Evolutionary conservation across 2,329 filamentous ascomycete species (phyloP).

Genomic region (Hypomyces rosellus): DNA sequence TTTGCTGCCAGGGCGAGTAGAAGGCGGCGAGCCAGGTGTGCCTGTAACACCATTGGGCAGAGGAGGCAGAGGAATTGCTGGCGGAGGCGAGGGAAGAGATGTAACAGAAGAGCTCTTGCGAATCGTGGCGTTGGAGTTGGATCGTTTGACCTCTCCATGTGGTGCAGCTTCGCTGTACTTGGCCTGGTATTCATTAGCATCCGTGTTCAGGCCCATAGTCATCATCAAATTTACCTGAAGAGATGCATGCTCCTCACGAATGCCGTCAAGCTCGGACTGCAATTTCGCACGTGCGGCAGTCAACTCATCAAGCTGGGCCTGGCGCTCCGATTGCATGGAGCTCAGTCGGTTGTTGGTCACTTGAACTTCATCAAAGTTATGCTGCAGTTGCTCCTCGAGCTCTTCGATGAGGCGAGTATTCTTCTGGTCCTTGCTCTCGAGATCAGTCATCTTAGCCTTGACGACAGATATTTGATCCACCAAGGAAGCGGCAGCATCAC

Average conservation of each 20-base stretch:
- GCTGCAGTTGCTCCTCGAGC: conserved; percentile 91
- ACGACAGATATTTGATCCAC: conserved; percentile 54
- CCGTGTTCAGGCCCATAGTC: not conserved
- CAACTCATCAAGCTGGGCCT: conserved; percentile 71
- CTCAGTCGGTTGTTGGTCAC: conserved; percentile 79
- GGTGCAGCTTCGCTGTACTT: conserved; percentile 50
- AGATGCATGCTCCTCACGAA: conserved; percentile 63
- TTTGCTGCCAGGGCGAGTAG: conserved; percentile 71
- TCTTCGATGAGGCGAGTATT: conserved; percentile 89
- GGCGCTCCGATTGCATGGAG: conserved; percentile 68
- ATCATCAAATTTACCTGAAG: conserved; percentile 64
- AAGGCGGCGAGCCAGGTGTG: conserved; percentile 47
- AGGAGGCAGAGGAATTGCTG: conserved; percentile 91
- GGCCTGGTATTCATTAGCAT: conserved; percentile 37
- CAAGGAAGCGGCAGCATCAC: conserved; percentile 37
- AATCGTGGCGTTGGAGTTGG: conserved; percentile 62
- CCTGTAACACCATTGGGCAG: conserved; percentile 58
- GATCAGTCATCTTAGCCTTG: conserved; percentile 57
- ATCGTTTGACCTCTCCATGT: conserved; percentile 46
- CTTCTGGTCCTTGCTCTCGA: conserved; percentile 72
- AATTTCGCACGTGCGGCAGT: conserved; percentile 56
- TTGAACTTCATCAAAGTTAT: conserved; percentile 91
- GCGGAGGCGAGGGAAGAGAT: conserved; percentile 86
- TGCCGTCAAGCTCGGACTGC: conserved; percentile 61
- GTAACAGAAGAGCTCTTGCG: conserved; percentile 79